A percentile compares a stretch with the other conserved stretches of the same genome.
phyloP scores from a whole-genome alignment of 1,139 yeast species.

The Groenewaldozyma auringiensis region DNA sequence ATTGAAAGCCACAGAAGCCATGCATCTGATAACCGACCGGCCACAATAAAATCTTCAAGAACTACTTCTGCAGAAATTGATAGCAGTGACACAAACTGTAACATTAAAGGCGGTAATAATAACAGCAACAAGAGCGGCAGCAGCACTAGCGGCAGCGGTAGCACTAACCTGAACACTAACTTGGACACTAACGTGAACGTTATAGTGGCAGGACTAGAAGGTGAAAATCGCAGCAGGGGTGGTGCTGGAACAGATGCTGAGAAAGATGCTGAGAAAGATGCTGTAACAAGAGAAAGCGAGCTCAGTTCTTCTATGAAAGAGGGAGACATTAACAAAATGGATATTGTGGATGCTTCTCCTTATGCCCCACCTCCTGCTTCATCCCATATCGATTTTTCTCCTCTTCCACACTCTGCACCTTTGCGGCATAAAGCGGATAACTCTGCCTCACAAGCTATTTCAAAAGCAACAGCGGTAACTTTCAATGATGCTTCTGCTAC shows the following conservation, averaged over 20 bases:
- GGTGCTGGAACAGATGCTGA: too few species aligned
- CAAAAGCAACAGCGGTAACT: conserved; percentile 46
- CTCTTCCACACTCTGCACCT: too few species aligned
- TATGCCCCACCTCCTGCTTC: background rate
- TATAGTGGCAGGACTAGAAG: too few species aligned
- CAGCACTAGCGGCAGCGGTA: background rate
- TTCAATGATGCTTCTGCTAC: conserved; percentile 44
- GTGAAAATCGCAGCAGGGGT: too few species aligned
- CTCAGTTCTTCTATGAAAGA: too few species aligned
- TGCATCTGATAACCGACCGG: background rate
- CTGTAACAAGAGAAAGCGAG: too few species aligned
- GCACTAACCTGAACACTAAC: too few species aligned
- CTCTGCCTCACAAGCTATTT: too few species aligned
- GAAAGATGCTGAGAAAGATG: too few species aligned
- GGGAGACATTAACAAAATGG: background rate
- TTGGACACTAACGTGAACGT: too few species aligned
- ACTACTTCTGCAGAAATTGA: background rate
- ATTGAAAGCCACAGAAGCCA: background rate
- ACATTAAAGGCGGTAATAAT: background rate
- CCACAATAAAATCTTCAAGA: background rate
- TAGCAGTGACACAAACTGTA: background rate
- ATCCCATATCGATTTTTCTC: too few species aligned
- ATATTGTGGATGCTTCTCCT: background rate
- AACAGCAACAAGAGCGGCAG: background rate
- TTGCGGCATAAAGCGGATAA: too few species aligned